Base-by-base conservation (phyloP, 805 yeast species). In the Torulaspora quercuum region DNA sequence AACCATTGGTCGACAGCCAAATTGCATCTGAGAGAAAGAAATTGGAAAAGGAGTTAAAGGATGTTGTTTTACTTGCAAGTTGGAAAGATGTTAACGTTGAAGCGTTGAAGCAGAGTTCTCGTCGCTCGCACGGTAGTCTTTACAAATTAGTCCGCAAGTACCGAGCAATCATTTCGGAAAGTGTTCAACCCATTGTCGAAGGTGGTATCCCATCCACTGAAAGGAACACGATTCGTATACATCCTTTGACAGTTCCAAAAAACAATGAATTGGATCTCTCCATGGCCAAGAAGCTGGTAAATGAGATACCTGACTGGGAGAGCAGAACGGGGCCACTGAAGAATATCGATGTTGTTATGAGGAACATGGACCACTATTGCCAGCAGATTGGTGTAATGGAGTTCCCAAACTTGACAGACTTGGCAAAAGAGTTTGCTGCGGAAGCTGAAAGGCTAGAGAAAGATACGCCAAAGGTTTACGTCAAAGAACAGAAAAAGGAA, bases 21-120 rank as follows among this genome's bases (percentile, higher is more conserved):
- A 53, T 88, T 7, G 50, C 48, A 0, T 53, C 54, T 1, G 70
- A 71, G 1, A 78, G 71, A 57, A 76, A 72, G 50, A 59, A 63
- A 3, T 64, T 90, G 22, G 86, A 80, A 41, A 90, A 89, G 54
- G 87, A 87, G 33, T 75, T 92, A 7, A 71, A 78, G 22, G 98
- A 92, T 40, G 80, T 88, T 3, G 87, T 92, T 27, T 64, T 86
- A 29, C 68, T 92, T 10, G 97, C 98, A 1, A 85, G 95, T 52
- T 94, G 97, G 97, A 88, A 89, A 50, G 99, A 92, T 64, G 89
- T 88, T 8, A 94, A 92, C 53, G 76, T 88, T 28, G 94, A 84
- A 54, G 95, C 98, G 0, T 70, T 92, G 52, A 88, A 86, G 49
- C 97, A 89, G 61, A 86, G 96, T 61, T 92, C 98, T 5, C 78